Base-by-base conservation (phyloP, 2,329 filamentous ascomycete species). In the Aureobasidium namibiae region DNA sequence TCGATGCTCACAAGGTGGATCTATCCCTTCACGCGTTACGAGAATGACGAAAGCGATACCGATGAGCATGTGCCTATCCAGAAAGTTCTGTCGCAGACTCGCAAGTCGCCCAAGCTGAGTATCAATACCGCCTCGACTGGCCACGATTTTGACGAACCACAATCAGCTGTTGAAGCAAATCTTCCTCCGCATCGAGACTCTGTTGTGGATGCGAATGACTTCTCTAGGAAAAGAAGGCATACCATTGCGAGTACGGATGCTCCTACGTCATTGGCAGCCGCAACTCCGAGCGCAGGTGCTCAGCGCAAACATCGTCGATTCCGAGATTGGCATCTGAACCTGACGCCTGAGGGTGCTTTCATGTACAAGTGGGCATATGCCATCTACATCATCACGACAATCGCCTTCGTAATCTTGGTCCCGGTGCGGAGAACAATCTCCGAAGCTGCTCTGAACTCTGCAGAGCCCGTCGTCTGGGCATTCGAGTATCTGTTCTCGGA, bases 401-500 rank as follows among this genome's bases (percentile, higher is more conserved):
- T 95, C 8, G 56, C 86, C 9, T 67, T 76, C 0, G 82, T 90
- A 33, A 82, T 95, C 56, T 73, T 96, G 3, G 73, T 84, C 3
- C 88, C 85, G 0, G 80, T 97, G 29, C 83, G 91, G 57, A 77
- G 78, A 2, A 88, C 90, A 65, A 83, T 97, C 52, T 75, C 80
- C 39, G 73, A 75, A 44, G 78, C 82, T 62, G 91, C 90, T 14
- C 78, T 99, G 1, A 68, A 80, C 34, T 84, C 83, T 16, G 76
- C 84, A 54, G 94, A 99, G 66, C 91, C 94, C 0, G 83, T 99
- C 45, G 90, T 92, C 2, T 99, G 94, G 94, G 92, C 90, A 0
- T 73, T 96, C 11, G 87, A 90, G 1, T 99, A 99, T 71, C 76
- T 96, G 2, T 82, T 97, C 62, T 92, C 92, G 13, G 88, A 95